Evolutionary conservation across 2,329 filamentous ascomycete genomes (phyloP).

Genomic region (Neofusicoccum cordaticola): DNA sequence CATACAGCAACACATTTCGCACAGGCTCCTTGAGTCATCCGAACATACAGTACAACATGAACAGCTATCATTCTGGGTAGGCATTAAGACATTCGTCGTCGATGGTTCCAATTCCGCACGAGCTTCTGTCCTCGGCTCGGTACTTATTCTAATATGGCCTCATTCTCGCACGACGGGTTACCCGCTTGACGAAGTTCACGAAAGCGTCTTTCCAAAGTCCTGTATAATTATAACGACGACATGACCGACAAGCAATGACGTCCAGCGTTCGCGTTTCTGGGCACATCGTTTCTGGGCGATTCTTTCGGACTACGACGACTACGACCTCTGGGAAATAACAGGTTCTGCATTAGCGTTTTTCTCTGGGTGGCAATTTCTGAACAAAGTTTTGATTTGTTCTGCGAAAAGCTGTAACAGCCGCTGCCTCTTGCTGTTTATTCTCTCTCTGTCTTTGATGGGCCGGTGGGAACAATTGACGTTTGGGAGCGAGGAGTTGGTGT

Average conservation of each 20-base stretch:
- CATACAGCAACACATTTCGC: conserved; percentile 10
- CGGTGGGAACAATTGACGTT: background rate
- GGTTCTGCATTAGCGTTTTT: conserved; percentile 11
- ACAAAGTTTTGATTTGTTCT: background rate
- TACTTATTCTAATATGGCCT: background rate
- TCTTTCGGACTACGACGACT: background rate
- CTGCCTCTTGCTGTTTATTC: background rate
- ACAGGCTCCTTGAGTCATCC: conserved; percentile 12
- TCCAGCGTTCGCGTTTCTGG: conserved; percentile 4
- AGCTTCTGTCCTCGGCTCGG: background rate
- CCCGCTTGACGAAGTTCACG: conserved; percentile 9
- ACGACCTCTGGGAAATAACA: background rate
- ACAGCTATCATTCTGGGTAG: conserved; percentile 5
- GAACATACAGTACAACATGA: conserved; percentile 13
- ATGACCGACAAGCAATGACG: conserved; percentile 8
- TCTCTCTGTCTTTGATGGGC: background rate
- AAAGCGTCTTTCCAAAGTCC: conserved; percentile 1
- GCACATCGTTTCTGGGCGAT: background rate
- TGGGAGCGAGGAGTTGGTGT: conserved; percentile 11
- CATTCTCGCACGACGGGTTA: background rate
- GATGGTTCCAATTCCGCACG: background rate
- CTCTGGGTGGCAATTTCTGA: conserved; percentile 10
- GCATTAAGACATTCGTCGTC: background rate
- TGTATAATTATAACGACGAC: conserved; percentile 14
- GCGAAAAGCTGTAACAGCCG: conserved; percentile 1